Evolutionary conservation across 2,329 filamentous ascomycete genomes (phyloP).

Genomic region (Penicillium vulpinum): DNA sequence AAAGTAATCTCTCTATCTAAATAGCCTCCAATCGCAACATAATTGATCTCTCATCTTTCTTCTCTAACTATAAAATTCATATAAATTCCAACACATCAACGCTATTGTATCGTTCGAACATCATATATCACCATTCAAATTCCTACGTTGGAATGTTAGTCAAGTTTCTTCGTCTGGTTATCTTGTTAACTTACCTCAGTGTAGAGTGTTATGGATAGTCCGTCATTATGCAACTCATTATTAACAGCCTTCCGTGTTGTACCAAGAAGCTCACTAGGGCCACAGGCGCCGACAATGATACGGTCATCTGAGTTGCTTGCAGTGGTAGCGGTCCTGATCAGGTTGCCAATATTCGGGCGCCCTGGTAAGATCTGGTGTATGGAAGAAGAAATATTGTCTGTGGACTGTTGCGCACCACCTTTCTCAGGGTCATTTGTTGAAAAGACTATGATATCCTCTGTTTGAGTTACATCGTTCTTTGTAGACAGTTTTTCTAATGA

Average conservation of each 20-base stretch:
- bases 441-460: background rate
- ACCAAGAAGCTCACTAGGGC: background rate
- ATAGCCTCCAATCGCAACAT: background rate
- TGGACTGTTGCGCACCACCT: background rate
- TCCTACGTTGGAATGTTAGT: background rate
- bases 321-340: background rate
- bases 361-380: background rate
- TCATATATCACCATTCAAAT: background rate
- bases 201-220: background rate
- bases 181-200: background rate
- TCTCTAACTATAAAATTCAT: background rate
- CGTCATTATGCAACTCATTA: background rate
- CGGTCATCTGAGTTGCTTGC: background rate
- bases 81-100: too few relatives aligned
- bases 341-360: background rate
- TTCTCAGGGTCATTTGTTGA: background rate
- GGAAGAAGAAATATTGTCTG: background rate
- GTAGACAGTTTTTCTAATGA: background rate
- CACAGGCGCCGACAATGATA: slow-evolving; percentile 3
- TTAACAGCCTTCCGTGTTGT: background rate
- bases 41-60: too few relatives aligned
- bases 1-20: background rate
- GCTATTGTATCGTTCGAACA: background rate
- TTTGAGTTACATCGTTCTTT: background rate
- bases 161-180: background rate